Base-by-base conservation (phyloP, 306 rosid species). In the Fragaria iinumae region DNA sequence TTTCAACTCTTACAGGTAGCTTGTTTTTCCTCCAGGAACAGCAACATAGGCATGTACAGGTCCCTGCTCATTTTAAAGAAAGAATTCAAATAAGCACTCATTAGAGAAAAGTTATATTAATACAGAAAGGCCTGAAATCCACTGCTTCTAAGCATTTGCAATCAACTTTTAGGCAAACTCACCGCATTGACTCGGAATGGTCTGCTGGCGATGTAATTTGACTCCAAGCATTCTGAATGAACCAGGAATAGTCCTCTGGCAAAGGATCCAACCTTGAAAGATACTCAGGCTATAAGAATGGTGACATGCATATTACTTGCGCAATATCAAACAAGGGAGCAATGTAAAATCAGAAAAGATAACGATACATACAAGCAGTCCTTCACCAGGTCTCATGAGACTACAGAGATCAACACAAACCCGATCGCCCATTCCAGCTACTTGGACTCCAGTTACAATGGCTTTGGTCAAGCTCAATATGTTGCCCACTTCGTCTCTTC, bases 131-230 rank as follows among this genome's bases (percentile, higher is more conserved):
- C 20, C 5, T 34, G 21, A 67, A 39, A 21, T 78, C 48, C 69
- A 43, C 8, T 13, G 60, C 17, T 66, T 71, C 14, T 69, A 57
- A 11, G 72, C 34, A 72, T 20, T 53, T 55, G 50, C 38, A 72
- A 57, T 41, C 18, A 67, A 16, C 50, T 27, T 59, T 7, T 25
- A 43, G 2, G 44, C 13, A 59, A 57, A 88, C 96, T 88, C 84
- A 94, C 97, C 5, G 98, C 97, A 82, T 94, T 94, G 53, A 94
- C 95, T 48, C 97, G 93, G 48, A 94, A 94, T 69, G 97, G 98
- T 80, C 98, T 87, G 86, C 95, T 92, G 52, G 98, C 91, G 27
- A 94, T 90, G 79, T 94, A 94, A 84, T 86, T 94, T 74, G 96
- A 90, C 81, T 94, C 96, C 87, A 92, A 83, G 89, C 98, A 94